phyloP scores from a whole-genome alignment of 805 yeast genomes.

The Cyberlindnera euphorbiae region DNA sequence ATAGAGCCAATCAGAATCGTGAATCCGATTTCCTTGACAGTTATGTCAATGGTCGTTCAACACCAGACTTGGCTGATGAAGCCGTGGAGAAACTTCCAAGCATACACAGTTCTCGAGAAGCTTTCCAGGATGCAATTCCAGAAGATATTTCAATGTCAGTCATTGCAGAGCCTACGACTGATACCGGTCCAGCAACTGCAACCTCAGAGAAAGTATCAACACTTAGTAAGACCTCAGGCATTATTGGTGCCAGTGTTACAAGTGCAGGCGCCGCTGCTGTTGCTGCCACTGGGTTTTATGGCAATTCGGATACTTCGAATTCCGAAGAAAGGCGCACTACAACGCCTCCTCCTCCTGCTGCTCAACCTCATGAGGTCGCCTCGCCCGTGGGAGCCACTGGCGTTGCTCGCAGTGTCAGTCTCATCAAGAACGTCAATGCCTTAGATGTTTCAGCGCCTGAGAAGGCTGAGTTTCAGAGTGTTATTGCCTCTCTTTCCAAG shows the following conservation, averaged over 20 bases:
- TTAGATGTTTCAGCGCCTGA: constrained; percentile 11
- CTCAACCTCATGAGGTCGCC: neutral
- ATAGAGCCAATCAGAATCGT: constrained; percentile 11
- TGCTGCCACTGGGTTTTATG: neutral
- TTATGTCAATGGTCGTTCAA: constrained; percentile 18
- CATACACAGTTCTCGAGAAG: neutral
- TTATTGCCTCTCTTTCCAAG: constrained; percentile 29
- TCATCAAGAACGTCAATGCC: neutral
- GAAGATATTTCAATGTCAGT: neutral
- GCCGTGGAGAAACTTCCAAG: neutral
- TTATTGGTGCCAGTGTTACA: constrained; percentile 10
- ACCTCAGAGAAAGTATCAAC: neutral
- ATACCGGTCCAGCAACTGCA: neutral
- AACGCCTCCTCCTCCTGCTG: neutral
- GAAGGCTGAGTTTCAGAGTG: constrained; percentile 23
- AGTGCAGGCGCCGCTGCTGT: constrained; percentile 5
- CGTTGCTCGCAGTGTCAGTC: constrained; percentile 9
- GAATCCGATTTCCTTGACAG: constrained; percentile 28
- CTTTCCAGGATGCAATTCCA: neutral
- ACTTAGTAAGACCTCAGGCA: constrained; percentile 9
- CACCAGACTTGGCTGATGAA: constrained; percentile 13
- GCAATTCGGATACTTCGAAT: no score
- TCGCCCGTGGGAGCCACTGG: constrained; percentile 5
- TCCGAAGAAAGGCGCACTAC: no score
- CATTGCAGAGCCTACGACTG: neutral